Conservation (phyloP, 495 filamentous ascomycete species). For the Hyaloscypha finlandica region DNA sequence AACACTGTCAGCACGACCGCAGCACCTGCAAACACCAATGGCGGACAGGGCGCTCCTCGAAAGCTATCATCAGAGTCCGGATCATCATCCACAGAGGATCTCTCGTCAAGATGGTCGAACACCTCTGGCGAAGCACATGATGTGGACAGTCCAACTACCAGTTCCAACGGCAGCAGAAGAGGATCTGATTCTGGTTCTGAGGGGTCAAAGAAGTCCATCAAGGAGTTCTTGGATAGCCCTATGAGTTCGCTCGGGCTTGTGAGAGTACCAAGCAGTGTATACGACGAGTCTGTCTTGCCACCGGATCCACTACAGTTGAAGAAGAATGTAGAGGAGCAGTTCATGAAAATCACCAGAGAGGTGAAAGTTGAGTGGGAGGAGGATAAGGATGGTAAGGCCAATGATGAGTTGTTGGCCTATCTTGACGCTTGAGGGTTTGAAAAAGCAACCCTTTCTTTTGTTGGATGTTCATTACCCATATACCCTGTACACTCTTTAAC, state of each 20-base stretch:
- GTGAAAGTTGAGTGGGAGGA: slow-evolving; percentile 22
- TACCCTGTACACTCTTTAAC: background rate
- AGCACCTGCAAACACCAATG: background rate
- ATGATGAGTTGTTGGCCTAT: slow-evolving; percentile 17
- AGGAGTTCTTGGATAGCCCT: slow-evolving; percentile 16
- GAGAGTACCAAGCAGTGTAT: slow-evolving; percentile 17
- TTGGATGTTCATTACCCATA: slow-evolving; percentile 1
- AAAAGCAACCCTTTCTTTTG: background rate
- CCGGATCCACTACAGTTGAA: slow-evolving; percentile 20
- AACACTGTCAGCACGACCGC: slow-evolving; percentile 32
- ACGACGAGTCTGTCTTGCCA: slow-evolving; percentile 7
- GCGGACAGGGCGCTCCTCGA: background rate
- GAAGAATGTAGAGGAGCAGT: slow-evolving; percentile 2
- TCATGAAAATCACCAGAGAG: slow-evolving; percentile 22
- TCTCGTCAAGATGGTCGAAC: slow-evolving; percentile 27
- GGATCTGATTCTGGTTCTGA: slow-evolving; percentile 8
- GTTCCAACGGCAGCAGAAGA: slow-evolving; percentile 3
- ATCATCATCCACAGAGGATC: slow-evolving; percentile 21
- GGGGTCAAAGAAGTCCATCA: slow-evolving; percentile 9
- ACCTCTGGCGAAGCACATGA: slow-evolving; percentile 16
- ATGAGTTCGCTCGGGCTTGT: slow-evolving; percentile 5
- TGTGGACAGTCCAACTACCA: slow-evolving; percentile 9
- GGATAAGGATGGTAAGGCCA: background rate
- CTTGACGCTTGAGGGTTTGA: background rate
- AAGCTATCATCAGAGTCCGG: slow-evolving; percentile 20